Percentiles rank a stretch among this genome's conserved stretches.
phyloP scores from a whole-genome alignment of 441 rosid species.

The Croton laevigatus region DNA sequence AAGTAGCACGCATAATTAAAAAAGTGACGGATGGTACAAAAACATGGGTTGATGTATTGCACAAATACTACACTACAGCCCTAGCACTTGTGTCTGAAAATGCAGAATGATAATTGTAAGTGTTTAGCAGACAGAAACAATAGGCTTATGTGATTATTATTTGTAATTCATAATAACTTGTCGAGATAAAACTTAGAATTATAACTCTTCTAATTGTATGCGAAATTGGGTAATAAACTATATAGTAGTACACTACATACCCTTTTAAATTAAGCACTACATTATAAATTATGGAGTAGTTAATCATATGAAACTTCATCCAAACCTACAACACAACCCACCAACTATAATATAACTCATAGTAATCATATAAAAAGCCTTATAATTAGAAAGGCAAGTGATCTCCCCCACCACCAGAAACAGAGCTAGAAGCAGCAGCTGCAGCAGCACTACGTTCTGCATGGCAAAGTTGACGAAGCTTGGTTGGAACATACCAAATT shows the following conservation, averaged over 20 bases:
- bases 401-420: conserved; percentile 40
- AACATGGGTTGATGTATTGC: conserved; percentile 40
- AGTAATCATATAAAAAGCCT: background rate
- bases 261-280: background rate
- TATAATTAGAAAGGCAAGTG: conserved; percentile 29
- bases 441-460: conserved; percentile 55
- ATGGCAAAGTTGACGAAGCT: conserved; percentile 94
- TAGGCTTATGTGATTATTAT: background rate
- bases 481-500: conserved; percentile 94
- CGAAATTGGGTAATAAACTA: background rate
- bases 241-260: background rate
- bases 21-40: conserved; percentile 38
- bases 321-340: background rate
- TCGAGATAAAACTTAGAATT: background rate
- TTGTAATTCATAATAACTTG: too few relatives aligned
- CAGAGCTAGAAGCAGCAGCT: conserved; percentile 40
- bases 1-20: conserved; percentile 38
- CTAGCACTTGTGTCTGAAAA: background rate
- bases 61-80: background rate
- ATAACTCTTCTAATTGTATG: background rate
- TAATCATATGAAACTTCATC: background rate
- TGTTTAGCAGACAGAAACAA: background rate
- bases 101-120: background rate
- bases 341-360: background rate
- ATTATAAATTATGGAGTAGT: conserved; percentile 8